Conservation (phyloP, 2,329 filamentous ascomycete genomes). For the Paramyrothecium sp. region DNA sequence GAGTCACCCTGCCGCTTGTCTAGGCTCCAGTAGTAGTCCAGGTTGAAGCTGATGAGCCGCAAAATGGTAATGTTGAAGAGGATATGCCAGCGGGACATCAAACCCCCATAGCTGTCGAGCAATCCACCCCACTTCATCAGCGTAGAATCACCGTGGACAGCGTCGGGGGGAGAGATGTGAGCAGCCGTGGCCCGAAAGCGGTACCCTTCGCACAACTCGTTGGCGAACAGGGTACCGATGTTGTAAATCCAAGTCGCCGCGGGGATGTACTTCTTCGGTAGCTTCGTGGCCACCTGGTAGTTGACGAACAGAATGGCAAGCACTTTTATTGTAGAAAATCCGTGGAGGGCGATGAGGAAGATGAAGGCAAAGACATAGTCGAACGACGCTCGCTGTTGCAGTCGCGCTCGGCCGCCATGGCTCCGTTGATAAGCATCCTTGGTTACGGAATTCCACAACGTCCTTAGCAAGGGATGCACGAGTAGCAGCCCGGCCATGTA, state of each 20-base stretch:
- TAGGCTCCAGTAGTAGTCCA: slow-evolving; percentile 94
- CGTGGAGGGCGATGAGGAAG: slow-evolving; percentile 79
- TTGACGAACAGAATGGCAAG: slow-evolving; percentile 78
- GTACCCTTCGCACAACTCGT: slow-evolving; percentile 82
- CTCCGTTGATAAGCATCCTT: slow-evolving; percentile 28
- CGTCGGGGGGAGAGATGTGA: slow-evolving; percentile 39
- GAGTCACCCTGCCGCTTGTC: slow-evolving; percentile 62
- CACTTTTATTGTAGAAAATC: slow-evolving; percentile 81
- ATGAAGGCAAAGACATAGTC: slow-evolving; percentile 79
- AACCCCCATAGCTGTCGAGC: slow-evolving; percentile 76
- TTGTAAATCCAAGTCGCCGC: slow-evolving; percentile 87
- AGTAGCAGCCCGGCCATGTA: slow-evolving; percentile 72
- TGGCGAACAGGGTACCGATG: slow-evolving; percentile 79
- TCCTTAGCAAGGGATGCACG: slow-evolving; percentile 77
- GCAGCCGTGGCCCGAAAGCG: slow-evolving; percentile 62
- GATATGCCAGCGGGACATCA: slow-evolving; percentile 94
- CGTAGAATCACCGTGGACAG: slow-evolving; percentile 35
- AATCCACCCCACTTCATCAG: slow-evolving; percentile 63
- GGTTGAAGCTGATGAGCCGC: slow-evolving; percentile 91
- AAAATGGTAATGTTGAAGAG: slow-evolving; percentile 95
- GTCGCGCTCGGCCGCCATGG: slow-evolving; percentile 52
- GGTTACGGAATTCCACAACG: slow-evolving; percentile 61
- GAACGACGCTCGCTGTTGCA: slow-evolving; percentile 73
- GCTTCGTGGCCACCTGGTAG: slow-evolving; percentile 70
- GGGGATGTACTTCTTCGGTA: slow-evolving; percentile 72